Evolutionary conservation across 352 stramenopile species (phyloP).

Genomic region (Phytophthora constricta): DNA sequence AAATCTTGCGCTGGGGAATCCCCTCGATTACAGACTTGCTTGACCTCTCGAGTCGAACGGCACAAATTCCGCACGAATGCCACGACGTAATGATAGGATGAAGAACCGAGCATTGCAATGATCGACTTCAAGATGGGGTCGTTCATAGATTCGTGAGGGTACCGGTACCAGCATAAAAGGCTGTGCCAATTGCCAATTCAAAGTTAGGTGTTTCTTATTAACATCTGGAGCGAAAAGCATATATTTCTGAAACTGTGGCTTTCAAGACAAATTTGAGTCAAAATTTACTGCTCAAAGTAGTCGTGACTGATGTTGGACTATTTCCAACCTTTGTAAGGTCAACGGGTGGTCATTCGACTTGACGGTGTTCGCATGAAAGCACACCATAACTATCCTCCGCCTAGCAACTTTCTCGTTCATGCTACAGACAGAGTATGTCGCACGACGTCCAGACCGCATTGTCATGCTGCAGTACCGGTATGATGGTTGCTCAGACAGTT

Average conservation of each 20-base stretch:
- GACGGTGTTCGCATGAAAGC: too few relatives aligned
- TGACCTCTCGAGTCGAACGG: too few relatives aligned
- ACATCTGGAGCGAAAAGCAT: not conserved
- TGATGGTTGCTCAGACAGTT: not conserved
- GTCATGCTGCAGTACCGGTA: not conserved
- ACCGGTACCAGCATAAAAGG: not conserved
- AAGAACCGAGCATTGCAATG: constrained; percentile 24
- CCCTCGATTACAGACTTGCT: not conserved
- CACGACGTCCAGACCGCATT: not conserved
- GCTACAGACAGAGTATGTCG: not conserved
- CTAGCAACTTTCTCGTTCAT: too few relatives aligned
- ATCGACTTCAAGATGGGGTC: constrained; percentile 32
- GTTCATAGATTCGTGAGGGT: not conserved
- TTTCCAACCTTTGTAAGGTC: too few relatives aligned
- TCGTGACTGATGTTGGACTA: too few relatives aligned
- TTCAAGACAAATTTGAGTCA: not conserved
- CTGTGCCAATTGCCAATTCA: not conserved
- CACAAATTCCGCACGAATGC: too few relatives aligned
- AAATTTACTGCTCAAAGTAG: not conserved
- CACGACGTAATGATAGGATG: constrained; percentile 36
- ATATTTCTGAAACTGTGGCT: not conserved
- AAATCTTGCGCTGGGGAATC: constrained; percentile 31
- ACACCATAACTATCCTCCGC: too few relatives aligned
- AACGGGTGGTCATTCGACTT: too few relatives aligned
- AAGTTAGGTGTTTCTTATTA: not conserved